Conservation (phyloP, 257 asterid genomes). For the Penstemon eatonii region DNA sequence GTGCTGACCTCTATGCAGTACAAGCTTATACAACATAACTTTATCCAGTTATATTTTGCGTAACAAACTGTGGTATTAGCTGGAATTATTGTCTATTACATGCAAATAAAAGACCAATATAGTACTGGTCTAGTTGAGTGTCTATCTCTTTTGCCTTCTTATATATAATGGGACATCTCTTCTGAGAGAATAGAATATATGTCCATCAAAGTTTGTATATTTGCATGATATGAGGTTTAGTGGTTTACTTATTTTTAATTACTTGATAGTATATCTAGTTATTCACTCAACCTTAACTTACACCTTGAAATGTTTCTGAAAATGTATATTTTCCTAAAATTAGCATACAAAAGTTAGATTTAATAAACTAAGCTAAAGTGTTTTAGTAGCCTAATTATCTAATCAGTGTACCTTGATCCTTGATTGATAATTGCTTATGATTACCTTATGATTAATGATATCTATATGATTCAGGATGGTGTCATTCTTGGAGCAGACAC, state of each 20-base stretch:
- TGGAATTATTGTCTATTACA: background rate
- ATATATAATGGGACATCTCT: background rate
- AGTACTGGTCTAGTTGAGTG: background rate
- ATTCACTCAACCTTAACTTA: no score
- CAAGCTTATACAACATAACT: background rate
- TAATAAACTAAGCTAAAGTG: background rate
- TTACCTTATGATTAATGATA: background rate
- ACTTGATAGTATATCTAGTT: background rate
- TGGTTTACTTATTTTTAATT: background rate
- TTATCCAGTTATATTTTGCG: background rate
- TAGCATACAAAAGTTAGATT: background rate
- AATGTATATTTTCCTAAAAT: background rate
- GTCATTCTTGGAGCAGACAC: conserved; percentile 80
- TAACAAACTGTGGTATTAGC: background rate
- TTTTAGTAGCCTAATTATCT: background rate
- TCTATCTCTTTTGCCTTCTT: background rate
- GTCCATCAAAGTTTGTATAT: background rate
- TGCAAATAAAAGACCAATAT: background rate
- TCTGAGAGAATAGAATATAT: background rate
- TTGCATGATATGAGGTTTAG: background rate
- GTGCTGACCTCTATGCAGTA: background rate
- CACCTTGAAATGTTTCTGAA: background rate
- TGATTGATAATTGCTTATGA: background rate
- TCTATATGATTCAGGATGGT: conserved; percentile 50
- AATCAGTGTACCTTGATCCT: background rate